These are phyloP conservation scores for Solanum rostratum DNA, from an alignment of 257 asterid genomes.

Conservation along the genomic window DNA sequence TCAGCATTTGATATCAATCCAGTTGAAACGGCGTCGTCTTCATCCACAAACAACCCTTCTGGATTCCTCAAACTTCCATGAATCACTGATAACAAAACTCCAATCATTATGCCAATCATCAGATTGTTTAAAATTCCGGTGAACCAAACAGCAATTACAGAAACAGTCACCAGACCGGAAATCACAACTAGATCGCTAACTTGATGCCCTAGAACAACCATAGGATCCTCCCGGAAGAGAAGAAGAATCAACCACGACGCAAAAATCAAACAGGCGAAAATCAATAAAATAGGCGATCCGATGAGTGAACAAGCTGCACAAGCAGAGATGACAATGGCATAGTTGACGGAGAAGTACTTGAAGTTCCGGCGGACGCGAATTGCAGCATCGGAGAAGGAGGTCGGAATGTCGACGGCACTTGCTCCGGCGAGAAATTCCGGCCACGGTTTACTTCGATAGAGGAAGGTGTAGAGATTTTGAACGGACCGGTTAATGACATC, in stretches of 20 bases:
- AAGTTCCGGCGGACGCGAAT: slow-evolving; percentile 43
- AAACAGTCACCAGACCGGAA: slow-evolving; percentile 21
- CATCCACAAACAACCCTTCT: slow-evolving; percentile 62
- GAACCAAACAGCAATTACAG: slow-evolving; percentile 27
- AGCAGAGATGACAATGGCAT: slow-evolving; percentile 32
- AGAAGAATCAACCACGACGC: slow-evolving; percentile 51
- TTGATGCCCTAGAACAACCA: slow-evolving; percentile 41
- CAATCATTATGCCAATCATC: slow-evolving; percentile 40
- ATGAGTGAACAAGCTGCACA: slow-evolving; percentile 49
- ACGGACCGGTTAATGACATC: slow-evolving; percentile 53
- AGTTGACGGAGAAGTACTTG: slow-evolving; percentile 50
- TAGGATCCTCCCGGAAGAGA: slow-evolving; percentile 69
- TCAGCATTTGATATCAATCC: slow-evolving; percentile 39
- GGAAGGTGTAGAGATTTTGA: slow-evolving; percentile 45
- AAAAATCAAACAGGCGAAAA: slow-evolving; percentile 27
- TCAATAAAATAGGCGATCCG: slow-evolving; percentile 38
- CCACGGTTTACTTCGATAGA: slow-evolving; percentile 70
- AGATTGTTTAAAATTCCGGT: slow-evolving; percentile 37
- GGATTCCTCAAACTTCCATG: slow-evolving; percentile 61
- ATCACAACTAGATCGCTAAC: slow-evolving; percentile 43
- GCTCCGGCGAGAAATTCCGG: slow-evolving; percentile 49
- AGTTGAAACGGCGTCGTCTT: slow-evolving; percentile 41
- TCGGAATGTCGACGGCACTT: slow-evolving; percentile 37
- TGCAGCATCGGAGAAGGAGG: slow-evolving; percentile 40
- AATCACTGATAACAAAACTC: slow-evolving; percentile 26